Evolutionary conservation across 2,329 filamentous ascomycete genomes (phyloP), one percentile per base, ranked within the genome.

Genomic region (Leptographium galeiforme): DNA sequence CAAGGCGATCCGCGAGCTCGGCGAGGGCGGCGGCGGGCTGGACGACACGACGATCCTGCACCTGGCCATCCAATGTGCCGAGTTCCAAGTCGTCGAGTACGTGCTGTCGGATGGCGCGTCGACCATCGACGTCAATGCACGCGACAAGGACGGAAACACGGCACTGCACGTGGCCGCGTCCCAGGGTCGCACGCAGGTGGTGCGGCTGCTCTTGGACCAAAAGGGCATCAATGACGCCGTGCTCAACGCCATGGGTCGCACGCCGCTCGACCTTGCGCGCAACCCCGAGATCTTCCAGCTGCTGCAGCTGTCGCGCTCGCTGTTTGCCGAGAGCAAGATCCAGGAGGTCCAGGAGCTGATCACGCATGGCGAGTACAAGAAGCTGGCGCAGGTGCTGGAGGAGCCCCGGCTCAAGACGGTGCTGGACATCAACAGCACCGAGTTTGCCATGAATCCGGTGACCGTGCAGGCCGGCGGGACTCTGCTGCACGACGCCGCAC

Each of bases 201-300:
- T 98, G 53, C 84, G 85, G 57, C 77, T 95, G 56, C 74, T 98
- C 51, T 76, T 98, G 32, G 87, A 90, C 51, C 85, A 89, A 60
- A 79, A 83, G 46, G 82, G 78, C 47, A 87, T 97, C 69, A 95
- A 96, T 63, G 93, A 98, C 65, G 84, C 89, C 8, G 74, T 94
- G 49, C 74, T 84, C 53, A 98, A 98, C 69, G 82, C 84, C 63
- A 83, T 87, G 54, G 89, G 89, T 52, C 89, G 90, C 63, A 79
- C 89, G 5, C 84, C 93, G 6, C 79, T 97, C 51, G 93, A 98
- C 63, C 74, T 96, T 44, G 89, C 93, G 6, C 83, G 90, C 41
- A 96, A 84, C 32, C 89, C 93, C 1, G 91, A 97, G 18, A 96
- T 97, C 54, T 97, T 95, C 71, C 90, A 97, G 69, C 84, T 91